Conservation (phyloP, 2,329 filamentous ascomycete genomes). For the Rasamsonia emersonii region DNA sequence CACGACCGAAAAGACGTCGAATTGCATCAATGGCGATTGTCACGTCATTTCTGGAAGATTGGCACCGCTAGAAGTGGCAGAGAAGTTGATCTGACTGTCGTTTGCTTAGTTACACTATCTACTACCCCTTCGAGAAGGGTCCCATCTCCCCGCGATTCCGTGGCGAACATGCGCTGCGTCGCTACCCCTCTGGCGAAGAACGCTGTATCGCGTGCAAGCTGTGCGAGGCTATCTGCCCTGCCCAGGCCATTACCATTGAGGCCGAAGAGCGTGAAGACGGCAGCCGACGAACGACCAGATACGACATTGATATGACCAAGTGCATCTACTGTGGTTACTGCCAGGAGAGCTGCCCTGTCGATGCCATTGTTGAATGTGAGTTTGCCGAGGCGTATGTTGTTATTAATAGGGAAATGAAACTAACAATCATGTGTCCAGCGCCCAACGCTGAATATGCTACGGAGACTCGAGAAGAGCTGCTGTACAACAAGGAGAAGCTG, state of each 20-base stretch:
- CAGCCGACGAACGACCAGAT: slow-evolving; percentile 87
- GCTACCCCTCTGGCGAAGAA: slow-evolving; percentile 96
- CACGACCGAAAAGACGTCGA: not conserved
- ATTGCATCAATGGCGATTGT: not conserved
- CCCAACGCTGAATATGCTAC: slow-evolving; percentile 69
- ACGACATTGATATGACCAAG: slow-evolving; percentile 99
- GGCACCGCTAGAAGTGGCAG: no score
- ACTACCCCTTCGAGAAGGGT: slow-evolving; percentile 98
- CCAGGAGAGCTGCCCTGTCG: slow-evolving; percentile 97
- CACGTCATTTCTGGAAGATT: not conserved
- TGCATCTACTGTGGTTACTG: slow-evolving; percentile 99
- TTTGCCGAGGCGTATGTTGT: slow-evolving; percentile 8
- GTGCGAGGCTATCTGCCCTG: slow-evolving; percentile 96
- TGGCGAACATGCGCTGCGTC: slow-evolving; percentile 90
- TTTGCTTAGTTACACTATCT: slow-evolving; percentile 80
- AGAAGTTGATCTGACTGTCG: slow-evolving; percentile 2
- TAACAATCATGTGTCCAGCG: slow-evolving; percentile 32
- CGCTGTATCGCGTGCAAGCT: slow-evolving; percentile 99
- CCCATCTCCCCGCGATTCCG: slow-evolving; percentile 97
- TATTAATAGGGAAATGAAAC: slow-evolving; percentile 3
- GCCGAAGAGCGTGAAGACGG: slow-evolving; percentile 96
- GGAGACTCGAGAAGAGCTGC: slow-evolving; percentile 78
- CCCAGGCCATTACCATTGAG: slow-evolving; percentile 97
- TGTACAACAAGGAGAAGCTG: slow-evolving; percentile 98
- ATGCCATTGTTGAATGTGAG: slow-evolving; percentile 74